Conservation (phyloP, 106 monocot genomes). For the Chionographis japonica region DNA sequence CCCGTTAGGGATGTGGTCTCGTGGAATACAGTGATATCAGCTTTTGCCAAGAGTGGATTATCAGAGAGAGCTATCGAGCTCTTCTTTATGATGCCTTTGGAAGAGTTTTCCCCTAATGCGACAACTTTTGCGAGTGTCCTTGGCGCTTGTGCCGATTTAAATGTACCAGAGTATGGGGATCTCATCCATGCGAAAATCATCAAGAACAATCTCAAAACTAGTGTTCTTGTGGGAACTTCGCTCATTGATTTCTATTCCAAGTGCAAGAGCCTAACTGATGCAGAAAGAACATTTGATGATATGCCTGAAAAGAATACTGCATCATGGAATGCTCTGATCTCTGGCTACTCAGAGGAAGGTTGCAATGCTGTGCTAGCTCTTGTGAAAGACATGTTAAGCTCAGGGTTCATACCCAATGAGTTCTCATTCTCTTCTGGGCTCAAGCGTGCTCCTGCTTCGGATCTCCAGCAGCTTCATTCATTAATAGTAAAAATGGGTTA, state of each 20-base stretch:
- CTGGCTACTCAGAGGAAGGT: conserved; percentile 17
- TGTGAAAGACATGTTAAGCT: conserved; percentile 50
- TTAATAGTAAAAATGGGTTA: conserved; percentile 57
- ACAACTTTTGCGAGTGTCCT: conserved; percentile 43
- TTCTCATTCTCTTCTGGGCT: conserved; percentile 58
- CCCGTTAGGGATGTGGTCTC: conserved; percentile 43
- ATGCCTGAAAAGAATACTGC: conserved; percentile 39
- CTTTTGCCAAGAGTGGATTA: conserved; percentile 24
- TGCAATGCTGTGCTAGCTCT: conserved; percentile 10
- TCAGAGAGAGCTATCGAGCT: conserved; percentile 37
- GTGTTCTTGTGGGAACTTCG: conserved; percentile 40
- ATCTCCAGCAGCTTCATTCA: conserved; percentile 54
- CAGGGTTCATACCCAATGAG: conserved; percentile 49
- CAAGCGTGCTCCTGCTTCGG: conserved; percentile 23
- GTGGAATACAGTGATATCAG: conserved; percentile 63
- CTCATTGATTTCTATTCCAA: conserved; percentile 57
- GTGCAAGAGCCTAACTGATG: conserved; percentile 17
- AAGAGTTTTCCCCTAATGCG: conserved; percentile 43
- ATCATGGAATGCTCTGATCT: conserved; percentile 59
- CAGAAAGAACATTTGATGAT: conserved; percentile 29
- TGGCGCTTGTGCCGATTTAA: conserved; percentile 23
- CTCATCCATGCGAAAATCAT: conserved; percentile 61
- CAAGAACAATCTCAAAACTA: conserved; percentile 34
- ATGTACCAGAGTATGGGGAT: conserved; percentile 24
- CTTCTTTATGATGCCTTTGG: conserved; percentile 34